phyloP scores from a whole-genome alignment of 768 basidiomycete species.

The Pleurotus cornucopiae region DNA sequence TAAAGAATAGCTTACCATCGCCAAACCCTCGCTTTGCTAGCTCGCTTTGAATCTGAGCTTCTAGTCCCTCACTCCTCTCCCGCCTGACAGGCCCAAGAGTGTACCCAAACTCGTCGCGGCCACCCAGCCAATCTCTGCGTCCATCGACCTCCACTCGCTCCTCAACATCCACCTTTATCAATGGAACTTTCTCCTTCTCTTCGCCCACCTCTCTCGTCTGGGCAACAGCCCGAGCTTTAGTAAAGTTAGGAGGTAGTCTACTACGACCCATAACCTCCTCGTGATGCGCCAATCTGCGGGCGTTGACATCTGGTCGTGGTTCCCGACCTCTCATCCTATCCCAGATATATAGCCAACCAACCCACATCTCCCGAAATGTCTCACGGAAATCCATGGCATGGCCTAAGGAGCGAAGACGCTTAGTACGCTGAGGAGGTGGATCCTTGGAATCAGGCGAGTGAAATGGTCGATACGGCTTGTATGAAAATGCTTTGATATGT shows the following conservation, averaged over 20 bases:
- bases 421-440: constrained; percentile 34
- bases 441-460: constrained; percentile 23
- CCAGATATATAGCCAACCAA: constrained; percentile 54
- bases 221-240: constrained; percentile 22
- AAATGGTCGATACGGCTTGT: constrained; percentile 51
- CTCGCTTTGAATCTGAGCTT: constrained; percentile 50
- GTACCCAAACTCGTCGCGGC: constrained; percentile 42
- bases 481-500: constrained; percentile 71
- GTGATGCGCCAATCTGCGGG: constrained; percentile 37
- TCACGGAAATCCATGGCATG: constrained; percentile 72
- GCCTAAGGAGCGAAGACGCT: constrained; percentile 51
- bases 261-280: constrained; percentile 35
- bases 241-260: background rate
- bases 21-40: constrained; percentile 43
- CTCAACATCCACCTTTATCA: constrained; percentile 37
- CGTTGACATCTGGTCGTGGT: constrained; percentile 42
- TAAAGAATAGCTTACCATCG: constrained; percentile 23
- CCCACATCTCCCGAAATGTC: constrained; percentile 58
- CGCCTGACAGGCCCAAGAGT: constrained; percentile 30
- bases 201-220: constrained; percentile 5
- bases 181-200: constrained; percentile 15
- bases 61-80: constrained; percentile 52
- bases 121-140: constrained; percentile 49
- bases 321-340: constrained; percentile 52
- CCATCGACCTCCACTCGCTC: constrained; percentile 36